These are phyloP conservation scores for Trypanosoma cruzi DNA, from an alignment of 208 protist species.

Conservation along the genomic window DNA sequence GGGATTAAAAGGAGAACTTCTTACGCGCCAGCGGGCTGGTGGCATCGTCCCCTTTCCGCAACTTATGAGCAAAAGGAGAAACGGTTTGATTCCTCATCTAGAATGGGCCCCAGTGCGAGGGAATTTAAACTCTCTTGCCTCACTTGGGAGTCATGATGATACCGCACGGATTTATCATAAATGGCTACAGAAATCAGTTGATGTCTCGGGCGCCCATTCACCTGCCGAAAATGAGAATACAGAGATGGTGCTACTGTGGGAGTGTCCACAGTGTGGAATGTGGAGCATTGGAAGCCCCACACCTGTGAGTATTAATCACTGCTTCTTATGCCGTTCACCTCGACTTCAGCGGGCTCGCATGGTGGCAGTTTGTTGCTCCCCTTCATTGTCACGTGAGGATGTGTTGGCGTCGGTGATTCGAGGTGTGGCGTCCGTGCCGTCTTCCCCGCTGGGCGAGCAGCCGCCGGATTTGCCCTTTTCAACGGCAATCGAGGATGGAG, in stretches of 20 bases:
- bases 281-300: slow-evolving; percentile 50
- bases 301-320: slow-evolving; percentile 35
- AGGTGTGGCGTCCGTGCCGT: slow-evolving; percentile 14
- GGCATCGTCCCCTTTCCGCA: slow-evolving; percentile 73
- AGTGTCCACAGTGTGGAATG: slow-evolving; percentile 85
- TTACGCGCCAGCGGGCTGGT: slow-evolving; percentile 58
- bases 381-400: slow-evolving; percentile 21
- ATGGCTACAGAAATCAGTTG: not conserved
- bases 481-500: not conserved
- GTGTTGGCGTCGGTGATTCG: slow-evolving; percentile 5
- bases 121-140: not conserved
- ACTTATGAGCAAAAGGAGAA: not conserved
- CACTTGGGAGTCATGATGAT: not conserved
- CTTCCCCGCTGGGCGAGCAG: slow-evolving; percentile 14
- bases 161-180: not conserved
- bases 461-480: not conserved
- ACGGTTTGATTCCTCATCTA: no score
- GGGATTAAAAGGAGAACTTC: slow-evolving; percentile 53
- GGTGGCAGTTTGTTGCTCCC: slow-evolving; percentile 38
- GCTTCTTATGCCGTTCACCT: slow-evolving; percentile 49
- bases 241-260: slow-evolving; percentile 60
- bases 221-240: not conserved
- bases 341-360: slow-evolving; percentile 48
- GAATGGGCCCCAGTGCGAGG: not conserved
- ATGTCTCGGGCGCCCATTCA: not conserved